Evolutionary conservation across 768 basidiomycete genomes (phyloP).

Genomic region (Tricholoma bakamatsutake): DNA sequence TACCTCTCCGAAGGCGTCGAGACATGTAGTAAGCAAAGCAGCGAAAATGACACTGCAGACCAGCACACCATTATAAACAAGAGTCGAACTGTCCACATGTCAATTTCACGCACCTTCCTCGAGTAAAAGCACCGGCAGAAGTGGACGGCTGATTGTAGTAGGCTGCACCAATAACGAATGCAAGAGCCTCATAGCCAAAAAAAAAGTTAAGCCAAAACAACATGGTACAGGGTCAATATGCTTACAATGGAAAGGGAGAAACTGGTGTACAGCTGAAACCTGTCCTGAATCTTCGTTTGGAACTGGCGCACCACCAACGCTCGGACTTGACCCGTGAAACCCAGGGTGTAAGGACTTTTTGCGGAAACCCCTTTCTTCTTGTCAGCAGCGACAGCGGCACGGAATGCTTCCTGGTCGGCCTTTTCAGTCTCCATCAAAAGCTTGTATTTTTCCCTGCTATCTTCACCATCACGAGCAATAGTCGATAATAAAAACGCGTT

Average conservation of each 20-base stretch:
- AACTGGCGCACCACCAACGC: slow-evolving; percentile 72
- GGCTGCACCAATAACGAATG: slow-evolving; percentile 67
- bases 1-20: slow-evolving; percentile 72
- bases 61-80: background rate
- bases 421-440: slow-evolving; percentile 50
- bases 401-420: slow-evolving; percentile 70
- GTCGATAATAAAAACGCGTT: slow-evolving; percentile 50
- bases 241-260: slow-evolving; percentile 55
- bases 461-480: slow-evolving; percentile 36
- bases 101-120: slow-evolving; percentile 46
- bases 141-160: slow-evolving; percentile 70
- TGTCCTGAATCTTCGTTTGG: slow-evolving; percentile 66
- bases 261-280: slow-evolving; percentile 71
- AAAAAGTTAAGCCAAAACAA: slow-evolving; percentile 4
- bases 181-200: slow-evolving; percentile 32
- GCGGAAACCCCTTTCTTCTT: slow-evolving; percentile 75
- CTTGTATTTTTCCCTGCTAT: slow-evolving; percentile 51
- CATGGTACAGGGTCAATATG: slow-evolving; percentile 1
- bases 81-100: background rate
- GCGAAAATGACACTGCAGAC: slow-evolving; percentile 57
- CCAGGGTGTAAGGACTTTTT: slow-evolving; percentile 79
- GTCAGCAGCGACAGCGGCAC: slow-evolving; percentile 65
- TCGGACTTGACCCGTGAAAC: slow-evolving; percentile 67
- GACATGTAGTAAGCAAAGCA: slow-evolving; percentile 57
- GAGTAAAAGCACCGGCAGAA: slow-evolving; percentile 80